Percentiles rank a stretch among this genome's conserved stretches.
Evolutionary conservation across 1,139 yeast genomes (phyloP).

Genomic region (Kodamaea alishanica): DNA sequence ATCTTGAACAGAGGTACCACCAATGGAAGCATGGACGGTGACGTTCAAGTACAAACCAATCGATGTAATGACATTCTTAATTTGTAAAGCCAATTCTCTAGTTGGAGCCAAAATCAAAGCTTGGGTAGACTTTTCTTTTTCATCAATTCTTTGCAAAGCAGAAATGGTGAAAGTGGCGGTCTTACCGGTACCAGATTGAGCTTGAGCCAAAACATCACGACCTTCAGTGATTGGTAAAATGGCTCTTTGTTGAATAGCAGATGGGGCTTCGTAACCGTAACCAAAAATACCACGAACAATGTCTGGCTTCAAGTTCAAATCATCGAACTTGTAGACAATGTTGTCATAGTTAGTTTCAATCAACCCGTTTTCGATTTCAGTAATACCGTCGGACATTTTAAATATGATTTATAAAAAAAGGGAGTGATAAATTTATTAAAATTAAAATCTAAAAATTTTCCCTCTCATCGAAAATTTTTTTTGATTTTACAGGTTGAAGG

Average conservation of each 20-base stretch:
- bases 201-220: conserved; percentile 96
- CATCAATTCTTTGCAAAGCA: conserved; percentile 91
- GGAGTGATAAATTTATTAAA: conserved; percentile 1
- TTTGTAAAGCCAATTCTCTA: conserved; percentile 97
- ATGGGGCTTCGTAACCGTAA: conserved; percentile 96
- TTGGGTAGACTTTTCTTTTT: conserved; percentile 72
- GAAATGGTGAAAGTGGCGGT: conserved; percentile 98
- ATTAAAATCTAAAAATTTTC: not conserved
- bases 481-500: conserved; percentile 3
- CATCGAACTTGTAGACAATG: conserved; percentile 86
- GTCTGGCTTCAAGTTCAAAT: conserved; percentile 74
- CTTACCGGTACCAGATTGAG: conserved; percentile 99
- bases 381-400: conserved; percentile 58
- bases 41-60: conserved; percentile 92
- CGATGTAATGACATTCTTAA: conserved; percentile 92
- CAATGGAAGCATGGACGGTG: conserved; percentile 96
- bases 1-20: conserved; percentile 92
- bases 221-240: conserved; percentile 95
- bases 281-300: conserved; percentile 89
- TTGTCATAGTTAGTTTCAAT: conserved; percentile 98
- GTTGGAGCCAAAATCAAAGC: conserved; percentile 97
- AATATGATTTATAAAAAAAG: conserved; percentile 8
- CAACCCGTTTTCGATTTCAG: conserved; percentile 78
- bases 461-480: not conserved
- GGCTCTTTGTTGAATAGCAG: conserved; percentile 98